Percentiles rank a stretch among this genome's conserved stretches.
phyloP scores from a whole-genome alignment of 148 eudicot species.

The Amaranthus palmeri region DNA sequence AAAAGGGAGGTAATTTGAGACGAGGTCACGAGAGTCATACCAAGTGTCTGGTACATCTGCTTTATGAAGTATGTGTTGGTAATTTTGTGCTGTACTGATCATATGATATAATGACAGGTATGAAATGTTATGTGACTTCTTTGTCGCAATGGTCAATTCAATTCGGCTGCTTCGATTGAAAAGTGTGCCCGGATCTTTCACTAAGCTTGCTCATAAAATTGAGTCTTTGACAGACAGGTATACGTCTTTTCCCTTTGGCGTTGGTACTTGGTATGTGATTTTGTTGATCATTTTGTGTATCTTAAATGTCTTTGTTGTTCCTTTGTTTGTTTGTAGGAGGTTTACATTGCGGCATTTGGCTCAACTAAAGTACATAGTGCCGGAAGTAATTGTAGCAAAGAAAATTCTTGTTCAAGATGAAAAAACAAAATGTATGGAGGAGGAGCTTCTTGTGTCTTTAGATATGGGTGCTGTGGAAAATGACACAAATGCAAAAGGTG shows the following conservation, averaged over 20 bases:
- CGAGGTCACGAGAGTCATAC: neutral
- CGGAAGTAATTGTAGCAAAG: constrained; percentile 58
- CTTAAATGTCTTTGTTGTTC: constrained; percentile 1
- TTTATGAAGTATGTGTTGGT: neutral
- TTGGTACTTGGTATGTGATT: neutral
- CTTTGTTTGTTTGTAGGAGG: constrained; percentile 42
- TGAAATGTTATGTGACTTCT: constrained; percentile 54
- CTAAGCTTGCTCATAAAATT: constrained; percentile 49
- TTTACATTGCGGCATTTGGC: constrained; percentile 64
- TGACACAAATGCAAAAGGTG: constrained; percentile 29
- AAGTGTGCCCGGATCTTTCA: constrained; percentile 38
- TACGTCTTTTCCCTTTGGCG: neutral
- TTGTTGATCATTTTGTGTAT: neutral
- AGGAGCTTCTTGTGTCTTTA: constrained; percentile 55
- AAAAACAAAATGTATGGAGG: constrained; percentile 61
- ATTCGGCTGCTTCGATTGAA: constrained; percentile 52
- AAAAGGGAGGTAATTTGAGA: neutral
- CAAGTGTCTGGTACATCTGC: too few relatives aligned
- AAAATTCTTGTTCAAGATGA: constrained; percentile 62
- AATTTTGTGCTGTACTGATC: neutral
- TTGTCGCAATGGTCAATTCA: constrained; percentile 59
- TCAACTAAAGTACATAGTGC: constrained; percentile 70
- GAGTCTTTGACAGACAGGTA: constrained; percentile 69
- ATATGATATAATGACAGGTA: constrained; percentile 30
- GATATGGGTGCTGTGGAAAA: constrained; percentile 33